phyloP scores from a whole-genome alignment of 306 rosid species.

The Glycyrrhiza uralensis region DNA sequence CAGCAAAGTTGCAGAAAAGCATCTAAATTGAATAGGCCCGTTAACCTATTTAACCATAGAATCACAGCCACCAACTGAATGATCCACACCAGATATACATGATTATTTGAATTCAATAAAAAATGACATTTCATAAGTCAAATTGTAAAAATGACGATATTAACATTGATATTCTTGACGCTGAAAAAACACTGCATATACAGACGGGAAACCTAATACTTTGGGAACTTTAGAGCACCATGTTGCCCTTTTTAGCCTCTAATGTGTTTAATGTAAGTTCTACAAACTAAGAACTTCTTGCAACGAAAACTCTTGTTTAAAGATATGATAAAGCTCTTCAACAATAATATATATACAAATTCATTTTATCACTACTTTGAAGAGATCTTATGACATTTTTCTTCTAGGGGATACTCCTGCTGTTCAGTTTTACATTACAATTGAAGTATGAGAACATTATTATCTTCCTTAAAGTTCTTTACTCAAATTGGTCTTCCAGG shows the following conservation, averaged over 20 bases:
- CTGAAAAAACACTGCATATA: background rate
- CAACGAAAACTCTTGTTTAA: background rate
- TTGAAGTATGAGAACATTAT: background rate
- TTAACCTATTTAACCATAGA: background rate
- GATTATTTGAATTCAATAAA: background rate
- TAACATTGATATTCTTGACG: background rate
- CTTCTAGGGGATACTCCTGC: background rate
- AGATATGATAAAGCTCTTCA: background rate
- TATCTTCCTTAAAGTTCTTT: background rate
- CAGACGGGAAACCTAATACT: background rate
- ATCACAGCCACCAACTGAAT: conserved; percentile 3
- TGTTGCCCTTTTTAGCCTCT: background rate
- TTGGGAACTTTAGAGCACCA: background rate
- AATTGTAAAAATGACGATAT: background rate
- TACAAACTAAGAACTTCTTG: background rate
- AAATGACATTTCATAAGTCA: background rate
- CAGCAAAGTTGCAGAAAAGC: background rate
- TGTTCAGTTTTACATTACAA: background rate
- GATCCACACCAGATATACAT: background rate
- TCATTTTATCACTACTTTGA: background rate
- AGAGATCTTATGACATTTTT: conserved; percentile 5
- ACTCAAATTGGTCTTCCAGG: background rate
- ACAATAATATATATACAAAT: background rate
- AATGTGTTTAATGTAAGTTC: background rate
- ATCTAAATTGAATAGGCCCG: background rate